These are phyloP conservation scores for Bathelium albidoporum DNA, from an alignment of 495 filamentous ascomycete species.

Conservation along the genomic window DNA sequence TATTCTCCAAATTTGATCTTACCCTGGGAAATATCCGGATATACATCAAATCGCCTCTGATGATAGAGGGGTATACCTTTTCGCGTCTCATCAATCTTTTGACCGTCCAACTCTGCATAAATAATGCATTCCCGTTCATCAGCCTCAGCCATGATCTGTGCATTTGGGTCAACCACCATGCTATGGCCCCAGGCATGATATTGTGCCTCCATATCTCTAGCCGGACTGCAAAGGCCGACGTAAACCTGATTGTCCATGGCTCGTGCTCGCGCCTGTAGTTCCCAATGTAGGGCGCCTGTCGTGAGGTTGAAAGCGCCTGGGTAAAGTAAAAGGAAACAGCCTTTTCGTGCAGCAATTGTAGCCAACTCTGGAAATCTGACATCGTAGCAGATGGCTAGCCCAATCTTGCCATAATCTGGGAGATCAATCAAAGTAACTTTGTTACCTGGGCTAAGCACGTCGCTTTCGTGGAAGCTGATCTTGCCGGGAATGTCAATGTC, in stretches of 20 bases:
- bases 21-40: conserved; percentile 73
- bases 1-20: conserved; percentile 23
- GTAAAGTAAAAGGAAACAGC: conserved; percentile 76
- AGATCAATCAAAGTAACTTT: conserved; percentile 72
- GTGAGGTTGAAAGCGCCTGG: conserved; percentile 94
- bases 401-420: conserved; percentile 75
- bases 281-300: conserved; percentile 88
- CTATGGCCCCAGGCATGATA: conserved; percentile 94
- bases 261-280: conserved; percentile 66
- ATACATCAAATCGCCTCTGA: conserved; percentile 92
- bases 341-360: conserved; percentile 76
- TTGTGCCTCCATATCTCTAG: conserved; percentile 61
- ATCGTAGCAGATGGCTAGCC: conserved; percentile 92
- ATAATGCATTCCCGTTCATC: conserved; percentile 68
- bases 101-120: conserved; percentile 60
- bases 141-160: conserved; percentile 60
- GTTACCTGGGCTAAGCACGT: conserved; percentile 75
- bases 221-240: conserved; percentile 85
- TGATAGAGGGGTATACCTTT: conserved; percentile 73
- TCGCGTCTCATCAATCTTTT: conserved; percentile 63
- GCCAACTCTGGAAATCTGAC: conserved; percentile 92
- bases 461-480: conserved; percentile 82
- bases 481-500: conserved; percentile 96
- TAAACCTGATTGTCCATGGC: conserved; percentile 94
- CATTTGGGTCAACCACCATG: conserved; percentile 82